phyloP scores from a whole-genome alignment of 148 eudicot species.

The Spergularia bocconei region DNA sequence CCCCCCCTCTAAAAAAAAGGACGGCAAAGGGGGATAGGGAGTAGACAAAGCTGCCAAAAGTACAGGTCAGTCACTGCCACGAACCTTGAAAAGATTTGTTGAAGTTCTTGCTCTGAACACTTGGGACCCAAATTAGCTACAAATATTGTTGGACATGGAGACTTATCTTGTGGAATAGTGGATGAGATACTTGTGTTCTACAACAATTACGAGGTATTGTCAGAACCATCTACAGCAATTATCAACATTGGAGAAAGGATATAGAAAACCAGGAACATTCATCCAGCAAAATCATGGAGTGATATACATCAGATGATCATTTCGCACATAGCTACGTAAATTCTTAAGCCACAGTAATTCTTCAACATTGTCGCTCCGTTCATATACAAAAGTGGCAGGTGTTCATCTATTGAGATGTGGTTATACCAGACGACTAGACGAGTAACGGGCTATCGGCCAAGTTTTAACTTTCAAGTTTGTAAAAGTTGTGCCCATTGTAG shows the following conservation, averaged over 20 bases:
- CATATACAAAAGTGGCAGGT: too few relatives aligned
- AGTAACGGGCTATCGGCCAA: too few relatives aligned
- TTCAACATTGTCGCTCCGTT: too few relatives aligned
- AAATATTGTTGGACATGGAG: constrained; percentile 85
- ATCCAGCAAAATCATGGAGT: not conserved
- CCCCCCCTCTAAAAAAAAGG: not conserved
- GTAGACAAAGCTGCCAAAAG: not conserved
- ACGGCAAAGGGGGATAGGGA: not conserved
- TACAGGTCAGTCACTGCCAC: not conserved
- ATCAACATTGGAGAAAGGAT: not conserved
- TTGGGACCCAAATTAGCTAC: constrained; percentile 76
- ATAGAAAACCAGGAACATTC: not conserved
- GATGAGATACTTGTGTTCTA: constrained; percentile 40
- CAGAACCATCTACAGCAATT: not conserved
- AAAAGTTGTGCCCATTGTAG: too few relatives aligned
- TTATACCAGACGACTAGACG: too few relatives aligned
- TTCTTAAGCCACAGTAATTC: too few relatives aligned
- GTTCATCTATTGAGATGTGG: too few relatives aligned
- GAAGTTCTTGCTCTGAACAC: constrained; percentile 76
- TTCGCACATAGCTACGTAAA: too few relatives aligned
- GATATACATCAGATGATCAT: not conserved
- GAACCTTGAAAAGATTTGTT: constrained; percentile 87
- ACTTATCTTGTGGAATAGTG: constrained; percentile 37
- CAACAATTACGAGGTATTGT: not conserved
- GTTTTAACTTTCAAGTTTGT: too few relatives aligned